Conservation (phyloP, 108 stramenopile genomes). For the Pseudonitzschia multistriata region DNA sequence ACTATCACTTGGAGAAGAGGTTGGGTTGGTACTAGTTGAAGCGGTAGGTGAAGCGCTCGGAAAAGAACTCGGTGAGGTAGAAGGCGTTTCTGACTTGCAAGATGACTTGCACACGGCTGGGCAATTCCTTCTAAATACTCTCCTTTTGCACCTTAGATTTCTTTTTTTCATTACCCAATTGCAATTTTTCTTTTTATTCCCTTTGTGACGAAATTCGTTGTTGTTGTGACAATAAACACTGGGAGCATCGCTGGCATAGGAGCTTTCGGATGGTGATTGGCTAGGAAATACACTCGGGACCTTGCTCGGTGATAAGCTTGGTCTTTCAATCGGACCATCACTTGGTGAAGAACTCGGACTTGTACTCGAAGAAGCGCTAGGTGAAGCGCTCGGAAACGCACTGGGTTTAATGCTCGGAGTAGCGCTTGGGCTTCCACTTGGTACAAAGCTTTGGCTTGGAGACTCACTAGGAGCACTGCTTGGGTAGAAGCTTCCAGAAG, state of each 20-base stretch:
- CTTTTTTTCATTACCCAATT: neutral
- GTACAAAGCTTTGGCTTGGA: neutral
- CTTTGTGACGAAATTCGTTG: neutral
- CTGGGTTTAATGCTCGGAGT: slow-evolving; percentile 3
- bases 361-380: slow-evolving; percentile 4
- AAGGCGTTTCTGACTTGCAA: neutral
- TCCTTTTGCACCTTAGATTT: neutral
- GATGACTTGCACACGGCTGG: neutral
- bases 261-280: slow-evolving; percentile 8
- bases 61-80: neutral
- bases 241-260: neutral
- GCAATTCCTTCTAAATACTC: neutral
- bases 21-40: slow-evolving; percentile 55
- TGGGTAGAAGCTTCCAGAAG: neutral
- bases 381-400: neutral
- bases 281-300: slow-evolving; percentile 21
- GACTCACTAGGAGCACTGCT: neutral
- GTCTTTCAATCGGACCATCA: slow-evolving; percentile 5
- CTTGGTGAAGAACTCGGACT: slow-evolving; percentile 7
- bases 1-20: slow-evolving; percentile 41
- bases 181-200: neutral
- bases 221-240: slow-evolving; percentile 23
- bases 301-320: neutral
- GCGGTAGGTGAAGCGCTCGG: slow-evolving; percentile 15
- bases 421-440: neutral